A percentile compares a stretch with the other conserved stretches of the same genome.
These are phyloP conservation scores for Cryomyces minteri DNA, from an alignment of 495 filamentous ascomycete genomes.

Conservation along the genomic window DNA sequence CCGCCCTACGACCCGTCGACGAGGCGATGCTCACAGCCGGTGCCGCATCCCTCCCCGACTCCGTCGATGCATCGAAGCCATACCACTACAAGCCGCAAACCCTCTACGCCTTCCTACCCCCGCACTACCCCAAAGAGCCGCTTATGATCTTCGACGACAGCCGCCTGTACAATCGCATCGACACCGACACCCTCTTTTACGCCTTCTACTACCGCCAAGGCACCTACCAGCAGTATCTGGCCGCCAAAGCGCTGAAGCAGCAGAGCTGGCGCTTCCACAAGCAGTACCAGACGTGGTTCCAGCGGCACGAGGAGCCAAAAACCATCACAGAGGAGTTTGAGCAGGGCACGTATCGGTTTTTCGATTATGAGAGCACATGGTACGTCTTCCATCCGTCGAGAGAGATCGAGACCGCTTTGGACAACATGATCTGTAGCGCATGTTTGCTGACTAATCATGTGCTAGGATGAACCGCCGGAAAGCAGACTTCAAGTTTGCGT, in stretches of 20 bases:
- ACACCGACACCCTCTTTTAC: conserved; percentile 95
- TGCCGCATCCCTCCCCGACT: conserved; percentile 48
- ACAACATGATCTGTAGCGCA: conserved; percentile 4
- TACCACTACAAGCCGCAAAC: conserved; percentile 67
- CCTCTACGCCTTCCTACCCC: conserved; percentile 50
- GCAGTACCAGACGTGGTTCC: conserved; percentile 99
- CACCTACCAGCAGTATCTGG: conserved; percentile 90
- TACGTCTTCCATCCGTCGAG: conserved; percentile 27
- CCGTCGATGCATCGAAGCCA: conserved; percentile 62
- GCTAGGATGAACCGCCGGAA: conserved; percentile 97
- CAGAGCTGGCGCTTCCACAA: conserved; percentile 99
- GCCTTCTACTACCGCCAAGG: conserved; percentile 97
- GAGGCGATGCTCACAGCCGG: conserved; percentile 55
- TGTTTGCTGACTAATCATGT: background rate
- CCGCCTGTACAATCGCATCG: conserved; percentile 67
- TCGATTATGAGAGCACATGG: conserved; percentile 99
- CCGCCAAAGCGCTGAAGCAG: conserved; percentile 83
- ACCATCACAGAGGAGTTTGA: conserved; percentile 96
- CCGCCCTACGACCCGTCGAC: conserved; percentile 7
- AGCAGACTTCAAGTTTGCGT: conserved; percentile 95
- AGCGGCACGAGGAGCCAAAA: conserved; percentile 95
- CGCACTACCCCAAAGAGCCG: conserved; percentile 84
- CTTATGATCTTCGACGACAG: conserved; percentile 81
- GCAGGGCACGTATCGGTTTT: conserved; percentile 96
- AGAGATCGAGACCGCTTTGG: conserved; percentile 2